These are phyloP conservation scores for Penicillium atrosanguineum DNA, from an alignment of 495 filamentous ascomycete genomes.

Conservation along the genomic window DNA sequence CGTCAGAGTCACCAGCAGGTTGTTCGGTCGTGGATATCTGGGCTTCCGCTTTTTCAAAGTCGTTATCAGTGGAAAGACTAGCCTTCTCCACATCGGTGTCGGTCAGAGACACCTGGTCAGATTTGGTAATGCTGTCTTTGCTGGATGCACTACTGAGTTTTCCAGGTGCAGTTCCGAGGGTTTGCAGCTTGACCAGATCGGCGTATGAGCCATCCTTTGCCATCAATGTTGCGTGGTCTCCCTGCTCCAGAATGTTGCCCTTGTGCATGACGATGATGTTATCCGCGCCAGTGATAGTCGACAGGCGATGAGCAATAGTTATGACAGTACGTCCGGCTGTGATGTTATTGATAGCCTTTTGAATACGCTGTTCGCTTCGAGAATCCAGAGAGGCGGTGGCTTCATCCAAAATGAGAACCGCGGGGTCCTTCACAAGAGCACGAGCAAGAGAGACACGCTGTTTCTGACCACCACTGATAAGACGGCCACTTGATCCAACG, in stretches of 20 bases:
- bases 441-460: slow-evolving; percentile 67
- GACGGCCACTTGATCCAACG: slow-evolving; percentile 54
- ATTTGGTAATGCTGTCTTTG: slow-evolving; percentile 23
- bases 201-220: slow-evolving; percentile 44
- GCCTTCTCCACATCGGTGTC: slow-evolving; percentile 23
- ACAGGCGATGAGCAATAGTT: slow-evolving; percentile 48
- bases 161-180: slow-evolving; percentile 24
- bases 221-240: slow-evolving; percentile 44
- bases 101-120: slow-evolving; percentile 24
- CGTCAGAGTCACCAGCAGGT: slow-evolving; percentile 6
- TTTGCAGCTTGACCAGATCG: slow-evolving; percentile 42
- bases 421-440: slow-evolving; percentile 71
- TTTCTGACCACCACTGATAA: slow-evolving; percentile 62
- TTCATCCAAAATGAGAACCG: slow-evolving; percentile 82
- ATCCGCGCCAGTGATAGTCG: slow-evolving; percentile 56
- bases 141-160: slow-evolving; percentile 20
- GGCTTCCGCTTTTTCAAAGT: slow-evolving; percentile 13
- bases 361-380: slow-evolving; percentile 51
- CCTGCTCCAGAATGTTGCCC: slow-evolving; percentile 55
- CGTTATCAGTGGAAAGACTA: slow-evolving; percentile 12
- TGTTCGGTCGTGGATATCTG: slow-evolving; percentile 16
- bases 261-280: slow-evolving; percentile 62
- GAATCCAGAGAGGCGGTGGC: slow-evolving; percentile 64
- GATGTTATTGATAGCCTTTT: slow-evolving; percentile 47
- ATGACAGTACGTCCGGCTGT: slow-evolving; percentile 46